Base-by-base conservation (phyloP, 2,329 filamentous ascomycete species). In the Botrytis cinerea region DNA sequence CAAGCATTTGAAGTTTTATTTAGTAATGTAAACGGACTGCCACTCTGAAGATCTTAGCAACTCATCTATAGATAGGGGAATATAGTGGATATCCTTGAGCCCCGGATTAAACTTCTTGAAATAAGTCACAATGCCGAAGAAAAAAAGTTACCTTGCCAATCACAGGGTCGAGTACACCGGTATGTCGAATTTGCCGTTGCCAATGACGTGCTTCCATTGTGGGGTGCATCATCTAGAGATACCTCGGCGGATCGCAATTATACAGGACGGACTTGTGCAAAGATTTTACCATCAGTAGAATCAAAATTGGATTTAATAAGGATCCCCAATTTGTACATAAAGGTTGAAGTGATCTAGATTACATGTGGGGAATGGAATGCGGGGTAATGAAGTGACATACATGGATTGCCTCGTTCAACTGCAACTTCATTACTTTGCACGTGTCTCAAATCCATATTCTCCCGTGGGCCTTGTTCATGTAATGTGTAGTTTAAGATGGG, bases 191-290 rank as follows among this genome's bases (percentile, higher is more conserved):
- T 28, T 28, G 20, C 35, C 32, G 35, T 43, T 45, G 18, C 32
- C 28, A n/a, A 70, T 70, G 67, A 70, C 48, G 67, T 70, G 67
- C 67, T 70, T 45, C n/a, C n/a, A 46, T 32, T 48, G n/a, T 46
- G 43, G 60, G 60, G 51, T 57, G n/a, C 51, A 57, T 32, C n/a
- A 54, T 3, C 51, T 28, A 28, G n/a, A 54, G 14, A 54, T 28
- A 43, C 35, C 22, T 40, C 12, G 38, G 60, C 25, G 14, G 38
- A 62, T 61, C 10, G 20, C 32, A 8, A 20, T 40, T 14, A 4
- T 25, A 8, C 22, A 40, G 35, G 28, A 32, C 3, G 40, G 25
- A 25, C 10, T 40, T 25, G 7, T 32, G 7, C 7, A n/a, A 61
- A 28, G 2, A 22, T 12, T 60, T 5, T 35, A 32, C 20, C 18